Percentiles rank a stretch among this genome's conserved stretches.
These are phyloP conservation scores for Starmerella davenportii DNA, from an alignment of 805 yeast genomes.

Conservation along the genomic window DNA sequence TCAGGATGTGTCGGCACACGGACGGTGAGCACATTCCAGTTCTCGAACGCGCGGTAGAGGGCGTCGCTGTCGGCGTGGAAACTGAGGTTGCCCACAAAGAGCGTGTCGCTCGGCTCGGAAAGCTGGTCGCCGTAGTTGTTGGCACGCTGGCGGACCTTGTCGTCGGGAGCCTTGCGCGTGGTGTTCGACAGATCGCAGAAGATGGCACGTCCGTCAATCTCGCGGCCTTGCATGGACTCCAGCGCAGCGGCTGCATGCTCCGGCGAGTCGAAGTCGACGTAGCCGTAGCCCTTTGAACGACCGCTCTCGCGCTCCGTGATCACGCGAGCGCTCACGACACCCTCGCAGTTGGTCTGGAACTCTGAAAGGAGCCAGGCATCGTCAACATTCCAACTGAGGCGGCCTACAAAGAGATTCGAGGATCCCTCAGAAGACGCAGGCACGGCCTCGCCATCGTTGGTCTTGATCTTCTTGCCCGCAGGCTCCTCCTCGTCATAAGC, in stretches of 20 bases:
- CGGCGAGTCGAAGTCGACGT: constrained; percentile 76
- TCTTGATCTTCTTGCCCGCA: constrained; percentile 29
- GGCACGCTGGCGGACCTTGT: constrained; percentile 59
- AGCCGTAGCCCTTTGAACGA: constrained; percentile 83
- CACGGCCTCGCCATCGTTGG: constrained; percentile 19
- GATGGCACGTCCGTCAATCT: constrained; percentile 92
- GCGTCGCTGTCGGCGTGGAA: constrained; percentile 74
- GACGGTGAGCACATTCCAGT: constrained; percentile 60
- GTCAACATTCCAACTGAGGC: constrained; percentile 93
- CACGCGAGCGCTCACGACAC: constrained; percentile 77
- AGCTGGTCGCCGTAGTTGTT: constrained; percentile 75
- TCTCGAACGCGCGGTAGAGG: constrained; percentile 53
- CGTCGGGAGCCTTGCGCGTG: constrained; percentile 38
- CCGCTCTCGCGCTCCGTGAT: constrained; percentile 83
- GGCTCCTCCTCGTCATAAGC: constrained; percentile 22
- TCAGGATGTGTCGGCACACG: constrained; percentile 97
- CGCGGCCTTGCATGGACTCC: constrained; percentile 71
- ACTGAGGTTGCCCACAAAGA: constrained; percentile 89
- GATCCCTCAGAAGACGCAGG: constrained; percentile 34
- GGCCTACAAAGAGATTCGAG: constrained; percentile 86
- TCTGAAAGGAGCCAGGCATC: constrained; percentile 84
- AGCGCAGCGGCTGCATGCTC: constrained; percentile 75
- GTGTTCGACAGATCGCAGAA: constrained; percentile 83
- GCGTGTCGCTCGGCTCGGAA: constrained; percentile 85
- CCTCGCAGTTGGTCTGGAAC: constrained; percentile 57